Base-by-base conservation (phyloP, 106 monocot species). In the Dendrobium catenatum region DNA sequence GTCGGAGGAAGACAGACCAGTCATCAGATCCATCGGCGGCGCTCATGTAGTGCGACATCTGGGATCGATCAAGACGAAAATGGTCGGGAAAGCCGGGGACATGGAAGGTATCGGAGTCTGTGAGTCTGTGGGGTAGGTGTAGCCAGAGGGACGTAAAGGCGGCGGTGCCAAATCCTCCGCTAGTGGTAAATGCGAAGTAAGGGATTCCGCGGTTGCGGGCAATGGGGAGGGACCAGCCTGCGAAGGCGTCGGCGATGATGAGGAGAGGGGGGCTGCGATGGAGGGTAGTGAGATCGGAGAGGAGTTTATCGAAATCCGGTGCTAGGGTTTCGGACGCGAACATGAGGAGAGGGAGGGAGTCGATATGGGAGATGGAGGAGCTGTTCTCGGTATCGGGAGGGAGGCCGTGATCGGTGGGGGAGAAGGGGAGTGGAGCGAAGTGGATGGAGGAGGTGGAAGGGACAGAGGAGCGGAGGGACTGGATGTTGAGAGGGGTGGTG, bases 101-200 rank as follows among this genome's bases (percentile, higher is more conserved):
- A 26, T 13, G 40, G 46, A 84, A 64, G 81, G 19, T 31, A 54
- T 31, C 51, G 42, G 26, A 54, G 6, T 58, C 72, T 0, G 76
- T 56, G 40, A 43, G 54, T 15, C 29, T 24, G 48, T 88, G 86
- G 13, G 80, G 82, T 0, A 88, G 72, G 78, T 86, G 70, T 24
- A 77, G 67, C 84, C 78, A 79, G 13, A 92, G 49, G 1, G 88
- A 84, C 42, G 56, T 22, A 68, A 77, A 85, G 56, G 55, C 72
- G 6, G 91, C 85, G 17, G 74, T 77, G 26, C 87, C 89, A 58
- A 81, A 86, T 27, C 13, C 76, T 78, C 47, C 49, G 83, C 91
- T 78, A 80, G 85, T 90, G 81, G 88, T 82, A 75, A 91, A 94
- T 81, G 90, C 82, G 79, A 80, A 85, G 82, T 91, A 87, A 78